Evolutionary conservation across 768 basidiomycete genomes (phyloP), one percentile per base, ranked within the genome.

Genomic region (Tephrocybe rancida): DNA sequence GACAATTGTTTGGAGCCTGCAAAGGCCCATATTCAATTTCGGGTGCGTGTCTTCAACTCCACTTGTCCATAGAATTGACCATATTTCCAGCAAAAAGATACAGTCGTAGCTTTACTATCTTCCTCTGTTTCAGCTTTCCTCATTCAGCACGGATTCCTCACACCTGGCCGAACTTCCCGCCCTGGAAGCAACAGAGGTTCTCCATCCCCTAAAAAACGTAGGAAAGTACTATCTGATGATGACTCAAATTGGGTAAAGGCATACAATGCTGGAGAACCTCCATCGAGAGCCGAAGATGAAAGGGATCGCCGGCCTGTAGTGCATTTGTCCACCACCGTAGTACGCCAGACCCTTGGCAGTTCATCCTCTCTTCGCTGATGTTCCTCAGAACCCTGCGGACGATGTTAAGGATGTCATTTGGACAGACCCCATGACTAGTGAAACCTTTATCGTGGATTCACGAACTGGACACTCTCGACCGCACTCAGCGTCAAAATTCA

Each of bases 1-100:
- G 93, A 97, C 63, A 87, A 89, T 51, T 83, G 84, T 54, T 64
- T 94, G 25, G 92, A 91, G 58, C 92, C 94, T n/a, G 73, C 82
- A 16, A 95, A 95, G 72, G 72, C 74, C 3, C 63, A 73, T 5
- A 75, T 95, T 27, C 81, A 87, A 50, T 74, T 95, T 42, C 78
- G 83, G 70, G 95, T 92, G 64, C 59, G 73, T 8, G 45, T 50
- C 11, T 52, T 34, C 14, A 27, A 7, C 32, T 56, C 37, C 21
- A 41, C 18, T 34, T n/a, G 50, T 59, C 44, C 26, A 34, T 46
- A 25, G 32, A 14, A 48, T 59, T 55, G 29, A 58, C 27, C 27
- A 57, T 38, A 22, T 27, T 37, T 58, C 35, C 14, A 93, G 88
- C 81, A 91, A 64, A 80, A 77, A 67, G 71, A 75, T n/a, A 67